phyloP scores from a whole-genome alignment of 257 asterid species.

The Penstemon eatonii region DNA sequence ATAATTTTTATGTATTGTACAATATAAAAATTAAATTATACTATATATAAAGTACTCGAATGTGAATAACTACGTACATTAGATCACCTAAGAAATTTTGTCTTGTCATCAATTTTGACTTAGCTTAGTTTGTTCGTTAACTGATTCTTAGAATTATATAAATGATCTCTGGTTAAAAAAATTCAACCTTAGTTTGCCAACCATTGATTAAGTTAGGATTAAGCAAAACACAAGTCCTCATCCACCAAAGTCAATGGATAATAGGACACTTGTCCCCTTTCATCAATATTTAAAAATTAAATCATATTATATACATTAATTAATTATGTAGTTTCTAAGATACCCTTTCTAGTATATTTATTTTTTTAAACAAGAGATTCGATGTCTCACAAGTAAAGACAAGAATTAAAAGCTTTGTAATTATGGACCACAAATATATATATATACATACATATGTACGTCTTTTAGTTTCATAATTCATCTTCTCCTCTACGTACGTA shows the following conservation, averaged over 20 bases:
- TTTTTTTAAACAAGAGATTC: slow-evolving; percentile 46
- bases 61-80: neutral
- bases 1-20: no score
- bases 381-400: slow-evolving; percentile 52
- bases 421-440: slow-evolving; percentile 3
- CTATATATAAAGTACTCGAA: neutral
- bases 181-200: slow-evolving; percentile 51
- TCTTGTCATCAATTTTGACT: slow-evolving; percentile 22
- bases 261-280: slow-evolving; percentile 50
- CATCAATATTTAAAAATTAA: slow-evolving; percentile 28
- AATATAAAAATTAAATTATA: no score
- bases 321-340: slow-evolving; percentile 27
- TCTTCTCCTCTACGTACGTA: neutral
- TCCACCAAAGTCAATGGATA: slow-evolving; percentile 49
- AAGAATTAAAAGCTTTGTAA: slow-evolving; percentile 28
- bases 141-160: slow-evolving; percentile 20
- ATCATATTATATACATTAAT: slow-evolving; percentile 31
- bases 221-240: slow-evolving; percentile 37
- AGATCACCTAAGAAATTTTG: slow-evolving; percentile 7
- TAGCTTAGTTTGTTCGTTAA: slow-evolving; percentile 36
- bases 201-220: slow-evolving; percentile 40
- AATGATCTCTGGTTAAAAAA: slow-evolving; percentile 15
- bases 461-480: neutral
- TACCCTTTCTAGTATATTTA: slow-evolving; percentile 26
- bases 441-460: neutral